Evolutionary conservation across 2,329 filamentous ascomycete species (phyloP), one percentile per base, ranked within the genome.

Genomic region (Hypoxylon rubiginosum): DNA sequence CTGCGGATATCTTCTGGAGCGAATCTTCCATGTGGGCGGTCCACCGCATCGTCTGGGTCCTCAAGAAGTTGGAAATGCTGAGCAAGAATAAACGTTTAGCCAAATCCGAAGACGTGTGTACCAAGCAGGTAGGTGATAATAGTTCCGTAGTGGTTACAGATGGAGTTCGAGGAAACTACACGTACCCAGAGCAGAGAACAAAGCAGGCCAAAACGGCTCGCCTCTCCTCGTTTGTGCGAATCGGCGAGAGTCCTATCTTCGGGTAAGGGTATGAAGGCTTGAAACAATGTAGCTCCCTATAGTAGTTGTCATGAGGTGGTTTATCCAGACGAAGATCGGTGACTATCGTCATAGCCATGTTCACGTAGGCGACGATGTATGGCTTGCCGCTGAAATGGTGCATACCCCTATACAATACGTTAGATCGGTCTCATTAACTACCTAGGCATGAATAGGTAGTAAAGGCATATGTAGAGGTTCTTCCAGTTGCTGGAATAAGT

Each of bases 21-120:
- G 83, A 86, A 36, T 89, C 86, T 30, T 89, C 86, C 79, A 90
- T 83, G 55, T 88, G 83, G 1, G 83, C 69, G 0, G 83, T 88
- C 88, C 88, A 91, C 2, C 79, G 80, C 52, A 90, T 73, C 4
- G 69, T 63, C 26, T 74, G 66, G n/a, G 64, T 69, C 51, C 65
- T 69, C 28, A 76, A 45, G 43, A 77, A 73, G 11, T 67, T 66
- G 7, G 71, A 74, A 8, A 69, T 70, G 24, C 74, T 76, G 41
- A 1, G 17, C 2, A 55, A 7, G 4, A 1, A 8, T 30, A 30
- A 7, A 17, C 17, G 15, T 39, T 58, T 48, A 58, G 53, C 4
- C 11, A 5, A 19, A 7, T 32, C 4, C 50, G 13, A n/a, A 13
- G 3, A 3, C 6, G 36, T 6, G 43, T n/a, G 39, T n/a, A n/a